Evolutionary conservation across 331 rosid genomes (phyloP).

Genomic region (Malus hybrid): DNA sequence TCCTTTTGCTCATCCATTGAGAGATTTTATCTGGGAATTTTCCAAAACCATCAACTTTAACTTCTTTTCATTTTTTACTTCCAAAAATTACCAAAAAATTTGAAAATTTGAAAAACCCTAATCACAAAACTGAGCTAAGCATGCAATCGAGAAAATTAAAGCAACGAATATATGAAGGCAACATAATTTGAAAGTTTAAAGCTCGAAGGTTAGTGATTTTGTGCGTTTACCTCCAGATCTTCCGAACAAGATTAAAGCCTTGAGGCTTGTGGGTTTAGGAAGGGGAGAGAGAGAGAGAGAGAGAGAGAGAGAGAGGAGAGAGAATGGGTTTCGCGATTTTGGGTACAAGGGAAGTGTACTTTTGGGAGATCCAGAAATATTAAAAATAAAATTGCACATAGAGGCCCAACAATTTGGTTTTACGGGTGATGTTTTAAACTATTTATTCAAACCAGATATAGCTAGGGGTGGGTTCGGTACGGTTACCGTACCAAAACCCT

Average conservation of each 20-base stretch:
- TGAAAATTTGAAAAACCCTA: conserved; percentile 33
- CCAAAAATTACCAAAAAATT: not conserved
- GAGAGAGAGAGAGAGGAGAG: not conserved
- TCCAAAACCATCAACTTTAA: conserved; percentile 16
- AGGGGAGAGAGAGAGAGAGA: conserved; percentile 22
- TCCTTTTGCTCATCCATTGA: conserved; percentile 64
- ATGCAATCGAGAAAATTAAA: not conserved
- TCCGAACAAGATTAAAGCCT: conserved; percentile 12
- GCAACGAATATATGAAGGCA: conserved; percentile 6
- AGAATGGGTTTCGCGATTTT: not conserved
- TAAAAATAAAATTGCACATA: not conserved
- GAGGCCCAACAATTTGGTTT: not conserved
- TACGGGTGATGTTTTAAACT: too few relatives aligned
- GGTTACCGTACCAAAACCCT: too few relatives aligned
- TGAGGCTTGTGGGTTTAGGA: conserved; percentile 34
- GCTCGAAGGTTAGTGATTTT: not conserved
- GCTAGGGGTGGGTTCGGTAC: too few relatives aligned
- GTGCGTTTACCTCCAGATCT: conserved; percentile 61
- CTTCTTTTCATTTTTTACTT: not conserved
- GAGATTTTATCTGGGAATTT: conserved; percentile 33
- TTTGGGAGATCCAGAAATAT: conserved; percentile 10
- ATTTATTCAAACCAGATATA: too few relatives aligned
- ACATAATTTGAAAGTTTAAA: conserved; percentile 5
- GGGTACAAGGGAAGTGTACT: not conserved
- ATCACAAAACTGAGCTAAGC: conserved; percentile 9